Evolutionary conservation across 2,329 filamentous ascomycete genomes (phyloP).

Genomic region (Microcera coccophila): DNA sequence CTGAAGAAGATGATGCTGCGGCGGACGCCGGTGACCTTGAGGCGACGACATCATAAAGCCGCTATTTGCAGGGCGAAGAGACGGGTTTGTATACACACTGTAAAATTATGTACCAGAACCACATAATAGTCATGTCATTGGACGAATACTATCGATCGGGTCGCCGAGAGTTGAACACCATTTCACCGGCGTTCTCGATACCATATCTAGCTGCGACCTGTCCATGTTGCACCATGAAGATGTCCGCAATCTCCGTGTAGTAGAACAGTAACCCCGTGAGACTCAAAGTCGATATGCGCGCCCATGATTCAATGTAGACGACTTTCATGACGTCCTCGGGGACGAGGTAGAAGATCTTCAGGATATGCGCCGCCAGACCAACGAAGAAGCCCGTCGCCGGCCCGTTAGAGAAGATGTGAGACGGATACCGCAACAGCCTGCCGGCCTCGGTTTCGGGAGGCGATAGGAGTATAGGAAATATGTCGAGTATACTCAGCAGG

Average conservation of each 20-base stretch:
- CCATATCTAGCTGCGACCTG: conserved; percentile 50
- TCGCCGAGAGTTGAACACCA: conserved; percentile 39
- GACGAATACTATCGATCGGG: conserved; percentile 7
- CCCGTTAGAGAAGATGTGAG: conserved; percentile 80
- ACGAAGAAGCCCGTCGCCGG: conserved; percentile 84
- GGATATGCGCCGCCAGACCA: conserved; percentile 44
- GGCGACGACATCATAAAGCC: conserved; percentile 12
- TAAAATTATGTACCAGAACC: conserved; percentile 21
- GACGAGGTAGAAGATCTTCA: conserved; percentile 45
- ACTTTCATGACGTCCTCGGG: conserved; percentile 60
- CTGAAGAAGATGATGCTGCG: conserved; percentile 29
- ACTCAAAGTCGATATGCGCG: conserved; percentile 76
- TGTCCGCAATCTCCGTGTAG: conserved; percentile 61
- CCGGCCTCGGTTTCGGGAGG: conserved; percentile 25
- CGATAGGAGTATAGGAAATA: conserved; percentile 52
- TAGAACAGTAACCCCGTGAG: conserved; percentile 76
- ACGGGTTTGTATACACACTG: conserved; percentile 18
- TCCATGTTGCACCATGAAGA: conserved; percentile 80
- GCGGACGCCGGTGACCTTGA: conserved; percentile 27
- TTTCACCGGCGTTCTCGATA: conserved; percentile 35
- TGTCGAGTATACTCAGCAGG: conserved; percentile 60
- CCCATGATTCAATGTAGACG: conserved; percentile 91
- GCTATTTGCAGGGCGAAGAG: conserved; percentile 4
- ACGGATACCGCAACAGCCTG: conserved; percentile 50
- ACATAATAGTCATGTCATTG: background rate